Evolutionary conservation across 2,329 filamentous ascomycete genomes (phyloP).

Genomic region (Aspergillus nomiae): DNA sequence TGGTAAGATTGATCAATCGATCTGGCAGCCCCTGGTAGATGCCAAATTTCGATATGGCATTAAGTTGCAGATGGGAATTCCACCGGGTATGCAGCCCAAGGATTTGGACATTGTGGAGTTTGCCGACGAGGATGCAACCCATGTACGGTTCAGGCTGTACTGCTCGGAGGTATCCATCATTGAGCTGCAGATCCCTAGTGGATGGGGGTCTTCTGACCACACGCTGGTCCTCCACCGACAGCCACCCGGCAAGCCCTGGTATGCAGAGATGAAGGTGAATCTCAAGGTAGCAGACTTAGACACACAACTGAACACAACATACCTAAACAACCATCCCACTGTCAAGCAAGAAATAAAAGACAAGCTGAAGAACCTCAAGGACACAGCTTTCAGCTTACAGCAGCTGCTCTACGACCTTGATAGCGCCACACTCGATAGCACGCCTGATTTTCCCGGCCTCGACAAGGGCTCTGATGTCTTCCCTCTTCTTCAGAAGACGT

Average conservation of each 20-base stretch:
- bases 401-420: constrained; percentile 11
- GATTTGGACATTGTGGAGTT: constrained; percentile 3
- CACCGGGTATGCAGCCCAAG: not conserved
- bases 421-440: constrained; percentile 2
- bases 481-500: not conserved
- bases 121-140: not conserved
- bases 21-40: not conserved
- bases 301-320: constrained; percentile 5
- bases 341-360: not conserved
- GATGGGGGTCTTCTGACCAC: not conserved
- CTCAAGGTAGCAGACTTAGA: constrained; percentile 2
- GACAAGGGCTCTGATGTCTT: not conserved
- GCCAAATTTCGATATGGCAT: constrained; percentile 4
- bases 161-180: constrained; percentile 1
- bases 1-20: not conserved
- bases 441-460: not conserved
- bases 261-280: not conserved
- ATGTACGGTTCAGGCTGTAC: constrained; percentile 7
- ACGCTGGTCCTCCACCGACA: constrained; percentile 6
- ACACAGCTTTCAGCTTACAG: constrained; percentile 13
- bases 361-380: constrained; percentile 7
- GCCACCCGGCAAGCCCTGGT: constrained; percentile 4
- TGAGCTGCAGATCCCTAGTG: not conserved
- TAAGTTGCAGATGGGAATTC: constrained; percentile 9
- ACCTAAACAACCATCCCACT: constrained; percentile 6